Percentiles rank a stretch among this genome's conserved stretches.
Conservation (phyloP, 306 rosid species). For the Castanea crenata region DNA sequence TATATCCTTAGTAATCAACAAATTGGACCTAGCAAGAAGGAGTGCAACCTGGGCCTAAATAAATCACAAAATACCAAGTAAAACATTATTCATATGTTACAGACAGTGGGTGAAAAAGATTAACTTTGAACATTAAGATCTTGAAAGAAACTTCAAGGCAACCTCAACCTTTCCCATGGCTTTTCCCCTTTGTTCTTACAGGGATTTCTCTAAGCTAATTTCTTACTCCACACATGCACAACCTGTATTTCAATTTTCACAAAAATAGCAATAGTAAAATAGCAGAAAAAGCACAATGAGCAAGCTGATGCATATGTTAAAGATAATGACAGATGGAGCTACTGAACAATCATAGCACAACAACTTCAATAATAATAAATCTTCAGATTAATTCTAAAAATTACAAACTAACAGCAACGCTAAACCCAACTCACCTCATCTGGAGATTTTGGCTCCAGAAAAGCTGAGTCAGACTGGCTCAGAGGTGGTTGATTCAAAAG, state of each 20-base stretch:
- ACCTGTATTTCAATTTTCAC: too few relatives aligned
- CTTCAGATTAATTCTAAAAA: too few relatives aligned
- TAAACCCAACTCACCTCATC: too few relatives aligned
- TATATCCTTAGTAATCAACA: constrained; percentile 83
- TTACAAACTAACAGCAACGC: too few relatives aligned
- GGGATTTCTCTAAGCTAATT: neutral
- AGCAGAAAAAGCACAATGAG: neutral
- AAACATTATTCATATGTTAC: constrained; percentile 19
- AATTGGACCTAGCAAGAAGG: constrained; percentile 80
- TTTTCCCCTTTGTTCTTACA: neutral
- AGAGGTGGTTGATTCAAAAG: too few relatives aligned
- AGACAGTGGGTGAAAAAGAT: neutral
- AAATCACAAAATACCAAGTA: constrained; percentile 17
- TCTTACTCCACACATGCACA: neutral
- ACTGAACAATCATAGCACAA: too few relatives aligned
- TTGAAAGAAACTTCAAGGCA: neutral
- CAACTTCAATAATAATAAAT: too few relatives aligned
- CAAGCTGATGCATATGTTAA: too few relatives aligned
- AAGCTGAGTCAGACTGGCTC: too few relatives aligned
- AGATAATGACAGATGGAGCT: too few relatives aligned
- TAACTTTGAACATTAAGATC: neutral
- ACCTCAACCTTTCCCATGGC: neutral
- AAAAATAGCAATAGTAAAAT: neutral
- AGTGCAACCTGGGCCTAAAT: constrained; percentile 72
- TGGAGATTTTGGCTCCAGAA: too few relatives aligned